These are phyloP conservation scores for Candida corydali DNA, from an alignment of 805 yeast genomes.

Conservation along the genomic window DNA sequence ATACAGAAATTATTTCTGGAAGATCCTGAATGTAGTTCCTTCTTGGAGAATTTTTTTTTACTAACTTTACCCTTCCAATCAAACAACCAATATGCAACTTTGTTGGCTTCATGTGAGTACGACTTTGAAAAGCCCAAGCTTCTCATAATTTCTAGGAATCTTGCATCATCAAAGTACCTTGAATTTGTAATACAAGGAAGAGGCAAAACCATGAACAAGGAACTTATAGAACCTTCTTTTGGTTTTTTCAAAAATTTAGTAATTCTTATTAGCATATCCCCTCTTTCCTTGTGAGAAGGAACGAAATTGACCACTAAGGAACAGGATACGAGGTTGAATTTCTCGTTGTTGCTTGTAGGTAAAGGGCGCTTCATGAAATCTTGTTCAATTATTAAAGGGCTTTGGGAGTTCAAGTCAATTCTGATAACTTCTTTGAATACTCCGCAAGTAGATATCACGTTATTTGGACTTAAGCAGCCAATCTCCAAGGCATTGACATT, in stretches of 20 bases:
- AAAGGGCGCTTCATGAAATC: constrained; percentile 78
- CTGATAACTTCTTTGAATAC: constrained; percentile 50
- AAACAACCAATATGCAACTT: constrained; percentile 70
- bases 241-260: constrained; percentile 49
- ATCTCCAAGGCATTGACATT: constrained; percentile 61
- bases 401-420: constrained; percentile 80
- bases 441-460: constrained; percentile 59
- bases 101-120: constrained; percentile 55
- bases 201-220: constrained; percentile 79
- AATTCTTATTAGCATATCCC: constrained; percentile 69
- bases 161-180: constrained; percentile 57
- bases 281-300: constrained; percentile 64
- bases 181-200: constrained; percentile 83
- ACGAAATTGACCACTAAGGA: constrained; percentile 89
- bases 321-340: constrained; percentile 69
- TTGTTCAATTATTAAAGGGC: constrained; percentile 65
- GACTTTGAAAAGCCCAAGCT: constrained; percentile 55
- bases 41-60: constrained; percentile 32
- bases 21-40: constrained; percentile 52
- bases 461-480: constrained; percentile 71
- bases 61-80: constrained; percentile 37
- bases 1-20: constrained; percentile 67
- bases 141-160: constrained; percentile 43
- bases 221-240: constrained; percentile 18
- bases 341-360: constrained; percentile 44